Base-by-base conservation (phyloP, 1,139 yeast species). In the Taphrina pruni region DNA sequence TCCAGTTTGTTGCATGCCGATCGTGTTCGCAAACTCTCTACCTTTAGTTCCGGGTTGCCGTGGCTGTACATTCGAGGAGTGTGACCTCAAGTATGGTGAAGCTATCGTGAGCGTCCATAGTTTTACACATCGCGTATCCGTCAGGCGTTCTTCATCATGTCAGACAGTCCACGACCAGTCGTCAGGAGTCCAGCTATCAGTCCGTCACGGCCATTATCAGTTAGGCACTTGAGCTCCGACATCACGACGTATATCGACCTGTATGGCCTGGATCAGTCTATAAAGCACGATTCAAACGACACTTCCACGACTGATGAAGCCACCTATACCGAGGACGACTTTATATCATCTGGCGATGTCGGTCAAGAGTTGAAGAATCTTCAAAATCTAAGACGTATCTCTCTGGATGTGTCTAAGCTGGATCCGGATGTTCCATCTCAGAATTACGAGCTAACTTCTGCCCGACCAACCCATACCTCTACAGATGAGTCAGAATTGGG, bases 401-500 rank as follows among this genome's bases (percentile, higher is more conserved):
- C 67, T 21, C 36, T 64, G 11, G 67, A 64, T 21, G 67, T 54
- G 14, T 54, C 67, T 7, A 64, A 64, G 6, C 46, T 64, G 36
- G 67, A 64, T 39, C 67, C 67, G 11, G 67, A 64, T 36, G 67
- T 64, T 2, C 67, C 67, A 9, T 26, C 52, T 14, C 67, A 64
- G 50, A 35, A 35, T 11, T 64, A 35, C 21, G 56, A 64, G 11
- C 35, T 64, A n/a, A 57, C 21, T 20, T 46, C 67, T n/a, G 48
- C 46, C 17, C 35, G 11, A 6, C 26, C 14, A 6, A 20, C 32
- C n/a, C 51, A 41, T 1, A 46, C 60, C 8, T 35, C 45, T 20
- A 20, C 26, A n/a, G 67, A 64, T 20, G 67, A 64, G 14, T 6
- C 55, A 7, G 38, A 43, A n/a, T 36, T 52, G 20, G 67, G 61